Evolutionary conservation across 768 basidiomycete genomes (phyloP).

Genomic region (Antrodiella citrinella): DNA sequence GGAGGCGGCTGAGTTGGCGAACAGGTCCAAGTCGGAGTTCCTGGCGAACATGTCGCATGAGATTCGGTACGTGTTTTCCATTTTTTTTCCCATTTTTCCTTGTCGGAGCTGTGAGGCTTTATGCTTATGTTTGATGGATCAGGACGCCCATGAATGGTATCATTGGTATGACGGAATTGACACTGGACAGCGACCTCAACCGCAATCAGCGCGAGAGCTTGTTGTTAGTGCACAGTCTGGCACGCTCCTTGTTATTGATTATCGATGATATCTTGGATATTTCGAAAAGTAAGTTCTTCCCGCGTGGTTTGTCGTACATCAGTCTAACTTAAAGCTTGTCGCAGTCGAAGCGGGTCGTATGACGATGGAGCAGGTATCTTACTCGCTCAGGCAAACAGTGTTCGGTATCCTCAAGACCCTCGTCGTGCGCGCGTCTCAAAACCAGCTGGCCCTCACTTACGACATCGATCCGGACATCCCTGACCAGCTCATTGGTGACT

Average conservation of each 20-base stretch:
- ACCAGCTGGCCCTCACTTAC: slow-evolving; percentile 92
- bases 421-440: slow-evolving; percentile 94
- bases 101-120: too few species aligned
- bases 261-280: slow-evolving; percentile 99
- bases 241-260: slow-evolving; percentile 86
- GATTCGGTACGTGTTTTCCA: slow-evolving; percentile 59
- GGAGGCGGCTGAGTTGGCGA: slow-evolving; percentile 97
- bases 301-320: too few species aligned
- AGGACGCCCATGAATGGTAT: slow-evolving; percentile 99
- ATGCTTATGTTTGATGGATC: slow-evolving; percentile 2
- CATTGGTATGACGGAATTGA: slow-evolving; percentile 99
- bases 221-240: slow-evolving; percentile 90
- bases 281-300: slow-evolving; percentile 77
- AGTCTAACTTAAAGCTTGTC: too few species aligned
- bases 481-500: slow-evolving; percentile 95
- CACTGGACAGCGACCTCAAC: slow-evolving; percentile 92
- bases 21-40: slow-evolving; percentile 95
- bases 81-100: too few species aligned
- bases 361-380: slow-evolving; percentile 99
- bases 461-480: slow-evolving; percentile 94
- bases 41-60: slow-evolving; percentile 98
- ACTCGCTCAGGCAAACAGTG: slow-evolving; percentile 93
- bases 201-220: slow-evolving; percentile 92
- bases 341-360: slow-evolving; percentile 97
- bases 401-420: slow-evolving; percentile 97